Conservation (phyloP, 108 stramenopile species). For the Chaetoceros tenuissimus region DNA sequence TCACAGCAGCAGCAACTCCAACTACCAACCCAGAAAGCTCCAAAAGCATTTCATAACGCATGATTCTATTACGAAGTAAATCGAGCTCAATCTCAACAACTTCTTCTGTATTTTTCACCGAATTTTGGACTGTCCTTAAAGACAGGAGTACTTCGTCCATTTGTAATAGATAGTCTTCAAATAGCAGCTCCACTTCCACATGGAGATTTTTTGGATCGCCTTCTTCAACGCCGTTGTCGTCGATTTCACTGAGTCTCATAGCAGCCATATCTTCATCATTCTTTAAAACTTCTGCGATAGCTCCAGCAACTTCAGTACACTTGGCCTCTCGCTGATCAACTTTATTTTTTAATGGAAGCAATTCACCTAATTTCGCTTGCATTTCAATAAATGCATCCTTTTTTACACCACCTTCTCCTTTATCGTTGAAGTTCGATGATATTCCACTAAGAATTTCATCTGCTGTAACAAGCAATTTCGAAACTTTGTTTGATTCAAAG, state of each 20-base stretch:
- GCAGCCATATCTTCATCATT: conserved; percentile 4
- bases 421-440: not conserved
- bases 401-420: not conserved
- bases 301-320: not conserved
- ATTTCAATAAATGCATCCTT: conserved; percentile 1
- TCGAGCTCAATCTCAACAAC: conserved; percentile 16
- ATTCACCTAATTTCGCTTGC: not conserved
- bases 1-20: conserved; percentile 11
- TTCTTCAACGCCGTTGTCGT: not conserved
- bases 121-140: not conserved
- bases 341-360: conserved; percentile 1
- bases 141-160: conserved; percentile 3
- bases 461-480: not conserved
- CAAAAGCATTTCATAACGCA: conserved; percentile 15
- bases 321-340: not conserved
- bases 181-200: conserved; percentile 2
- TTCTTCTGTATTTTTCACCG: conserved; percentile 15
- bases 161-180: conserved; percentile 1
- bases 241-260: not conserved
- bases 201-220: not conserved
- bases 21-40: conserved; percentile 4
- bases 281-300: conserved; percentile 2
- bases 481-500: not conserved
- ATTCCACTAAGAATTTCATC: conserved; percentile 1
- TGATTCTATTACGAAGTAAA: conserved; percentile 17